Conservation (phyloP, 768 basidiomycete genomes). For the Lactarius trivialis region DNA sequence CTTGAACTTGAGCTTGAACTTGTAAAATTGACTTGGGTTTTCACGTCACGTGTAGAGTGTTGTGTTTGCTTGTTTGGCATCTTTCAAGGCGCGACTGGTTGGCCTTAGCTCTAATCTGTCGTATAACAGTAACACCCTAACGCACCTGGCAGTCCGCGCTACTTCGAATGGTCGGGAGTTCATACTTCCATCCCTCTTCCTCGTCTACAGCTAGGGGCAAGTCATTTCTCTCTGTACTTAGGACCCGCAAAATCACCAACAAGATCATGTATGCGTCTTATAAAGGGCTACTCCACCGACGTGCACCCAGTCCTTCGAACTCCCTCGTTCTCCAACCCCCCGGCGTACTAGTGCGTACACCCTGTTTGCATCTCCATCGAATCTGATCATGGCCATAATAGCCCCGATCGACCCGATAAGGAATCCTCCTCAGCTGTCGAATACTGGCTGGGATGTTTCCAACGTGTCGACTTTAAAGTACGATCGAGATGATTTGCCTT, state of each 20-base stretch:
- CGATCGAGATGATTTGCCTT: not conserved
- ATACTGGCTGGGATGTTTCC: not conserved
- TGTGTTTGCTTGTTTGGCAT: not conserved
- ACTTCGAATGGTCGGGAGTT: not conserved
- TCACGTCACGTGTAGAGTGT: not conserved
- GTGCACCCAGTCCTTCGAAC: not conserved
- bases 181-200: too few species aligned
- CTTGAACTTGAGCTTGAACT: too few species aligned
- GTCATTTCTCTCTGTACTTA: not conserved
- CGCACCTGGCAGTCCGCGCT: not conserved
- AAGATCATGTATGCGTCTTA: constrained; percentile 26
- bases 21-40: too few species aligned
- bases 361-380: not conserved
- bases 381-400: not conserved
- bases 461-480: not conserved
- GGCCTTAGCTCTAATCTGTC: not conserved
- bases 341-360: constrained; percentile 1
- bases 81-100: not conserved
- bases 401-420: not conserved
- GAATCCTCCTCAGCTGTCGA: too few species aligned
- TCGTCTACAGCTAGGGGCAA: not conserved
- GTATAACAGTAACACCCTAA: not conserved
- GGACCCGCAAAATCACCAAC: constrained; percentile 23
- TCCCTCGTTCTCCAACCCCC: constrained; percentile 2
- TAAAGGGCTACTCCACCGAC: not conserved